phyloP scores from a whole-genome alignment of 2,329 filamentous ascomycete species.

The Diaporthe caulivora region DNA sequence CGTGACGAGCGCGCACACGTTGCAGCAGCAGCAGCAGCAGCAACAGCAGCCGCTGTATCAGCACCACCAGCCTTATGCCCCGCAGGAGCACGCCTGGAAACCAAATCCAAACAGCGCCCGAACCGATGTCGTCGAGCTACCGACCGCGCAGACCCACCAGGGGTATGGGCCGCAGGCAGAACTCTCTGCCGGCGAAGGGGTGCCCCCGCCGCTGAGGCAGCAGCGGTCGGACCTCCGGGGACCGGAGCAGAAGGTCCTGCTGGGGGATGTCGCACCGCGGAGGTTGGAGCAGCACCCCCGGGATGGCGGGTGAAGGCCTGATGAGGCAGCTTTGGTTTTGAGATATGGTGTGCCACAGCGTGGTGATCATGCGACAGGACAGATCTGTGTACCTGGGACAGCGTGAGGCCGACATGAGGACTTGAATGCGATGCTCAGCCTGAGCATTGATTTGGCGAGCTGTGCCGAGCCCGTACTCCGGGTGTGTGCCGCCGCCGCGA shows the following conservation, averaged over 20 bases:
- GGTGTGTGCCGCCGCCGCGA: no score
- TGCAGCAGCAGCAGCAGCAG: not conserved
- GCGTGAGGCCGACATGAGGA: no score
- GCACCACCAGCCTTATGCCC: no score
- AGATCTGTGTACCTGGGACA: not conserved
- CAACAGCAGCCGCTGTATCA: not conserved
- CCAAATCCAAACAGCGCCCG: not conserved
- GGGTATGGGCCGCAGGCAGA: not conserved
- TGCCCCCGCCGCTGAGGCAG: not conserved
- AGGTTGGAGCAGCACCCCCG: not conserved
- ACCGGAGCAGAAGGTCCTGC: constrained; percentile 16
- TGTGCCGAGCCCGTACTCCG: no score
- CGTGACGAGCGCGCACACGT: not conserved
- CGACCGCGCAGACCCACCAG: constrained; percentile 12
- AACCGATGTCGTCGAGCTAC: not conserved
- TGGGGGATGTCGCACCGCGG: not conserved
- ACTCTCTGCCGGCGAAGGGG: not conserved
- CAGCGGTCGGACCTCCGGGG: not conserved
- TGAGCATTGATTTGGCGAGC: no score
- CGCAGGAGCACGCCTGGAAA: not conserved
- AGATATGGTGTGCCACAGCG: not conserved
- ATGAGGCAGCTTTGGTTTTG: not conserved
- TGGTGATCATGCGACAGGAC: not conserved
- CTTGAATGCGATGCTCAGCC: no score
- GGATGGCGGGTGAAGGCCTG: not conserved